Conservation (phyloP, 352 stramenopile species). For the Phytophthora megakarya region DNA sequence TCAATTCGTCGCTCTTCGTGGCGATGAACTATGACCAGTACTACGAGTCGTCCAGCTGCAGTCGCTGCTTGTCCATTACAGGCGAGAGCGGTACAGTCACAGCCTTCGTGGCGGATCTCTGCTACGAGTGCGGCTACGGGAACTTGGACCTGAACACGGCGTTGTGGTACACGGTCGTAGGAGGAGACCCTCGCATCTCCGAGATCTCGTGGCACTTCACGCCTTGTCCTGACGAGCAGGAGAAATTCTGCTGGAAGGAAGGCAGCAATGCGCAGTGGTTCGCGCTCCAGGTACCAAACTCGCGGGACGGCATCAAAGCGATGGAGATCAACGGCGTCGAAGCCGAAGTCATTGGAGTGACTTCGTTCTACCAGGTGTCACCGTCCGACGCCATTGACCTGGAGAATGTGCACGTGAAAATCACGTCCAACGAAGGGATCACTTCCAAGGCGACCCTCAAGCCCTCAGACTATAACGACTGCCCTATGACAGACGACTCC, state of each 20-base stretch:
- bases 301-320: conserved; percentile 43
- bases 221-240: conserved; percentile 59
- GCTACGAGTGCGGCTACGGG: conserved; percentile 62
- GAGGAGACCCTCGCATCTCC: conserved; percentile 53
- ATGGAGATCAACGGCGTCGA: conserved; percentile 58
- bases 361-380: conserved; percentile 88
- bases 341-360: conserved; percentile 68
- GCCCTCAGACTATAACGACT: conserved; percentile 42
- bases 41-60: conserved; percentile 55
- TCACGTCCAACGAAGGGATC: conserved; percentile 84
- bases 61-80: conserved; percentile 58
- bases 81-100: conserved; percentile 51
- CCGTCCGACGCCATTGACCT: conserved; percentile 40
- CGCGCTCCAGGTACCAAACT: conserved; percentile 67
- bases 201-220: conserved; percentile 65
- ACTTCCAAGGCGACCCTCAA: conserved; percentile 84
- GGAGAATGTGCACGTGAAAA: conserved; percentile 75
- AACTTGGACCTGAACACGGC: conserved; percentile 72
- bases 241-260: conserved; percentile 74
- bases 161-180: conserved; percentile 59
- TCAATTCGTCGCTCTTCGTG: conserved; percentile 55
- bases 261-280: conserved; percentile 70
- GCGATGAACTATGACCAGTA: conserved; percentile 74
- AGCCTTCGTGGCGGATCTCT: conserved; percentile 64
- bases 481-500: conserved; percentile 43